A percentile compares a stretch with the other conserved stretches of the same genome.
Conservation (phyloP, 2,329 filamentous ascomycete species). For the Colletotrichum eremochloae region DNA sequence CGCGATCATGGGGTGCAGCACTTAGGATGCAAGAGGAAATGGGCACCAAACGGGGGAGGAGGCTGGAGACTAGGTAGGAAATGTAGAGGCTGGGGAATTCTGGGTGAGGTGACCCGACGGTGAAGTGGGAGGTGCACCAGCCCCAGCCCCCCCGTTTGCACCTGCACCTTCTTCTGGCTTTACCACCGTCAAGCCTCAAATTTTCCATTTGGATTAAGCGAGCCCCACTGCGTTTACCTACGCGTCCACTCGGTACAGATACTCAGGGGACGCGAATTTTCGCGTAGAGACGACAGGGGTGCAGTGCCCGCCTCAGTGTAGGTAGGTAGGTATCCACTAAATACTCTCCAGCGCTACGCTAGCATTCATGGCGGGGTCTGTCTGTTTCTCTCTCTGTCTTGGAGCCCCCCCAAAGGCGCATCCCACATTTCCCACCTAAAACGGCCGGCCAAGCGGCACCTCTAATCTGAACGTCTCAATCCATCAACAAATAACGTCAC, state of each 20-base stretch:
- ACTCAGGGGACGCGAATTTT: conserved; percentile 39
- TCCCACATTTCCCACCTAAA: conserved; percentile 38
- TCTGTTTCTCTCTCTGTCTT: background rate
- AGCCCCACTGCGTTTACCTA: conserved; percentile 13
- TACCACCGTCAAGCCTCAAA: conserved; percentile 27
- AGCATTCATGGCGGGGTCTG: conserved; percentile 1
- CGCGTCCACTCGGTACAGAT: conserved; percentile 20
- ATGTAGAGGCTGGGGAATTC: conserved; percentile 34
- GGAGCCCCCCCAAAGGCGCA: conserved; percentile 22
- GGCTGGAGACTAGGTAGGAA: conserved; percentile 40
- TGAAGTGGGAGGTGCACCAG: conserved; percentile 31
- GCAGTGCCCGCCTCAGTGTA: background rate
- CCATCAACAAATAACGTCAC: conserved; percentile 43
- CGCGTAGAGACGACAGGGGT: conserved; percentile 29
- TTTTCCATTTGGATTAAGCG: conserved; percentile 37
- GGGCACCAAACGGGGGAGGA: conserved; percentile 37
- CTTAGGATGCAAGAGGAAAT: conserved; percentile 38
- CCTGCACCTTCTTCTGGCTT: conserved; percentile 9
- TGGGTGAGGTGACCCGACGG: conserved; percentile 15
- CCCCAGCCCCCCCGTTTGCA: conserved; percentile 38
- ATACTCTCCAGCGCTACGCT: background rate
- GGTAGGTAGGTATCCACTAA: background rate
- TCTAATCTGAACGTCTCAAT: conserved; percentile 37
- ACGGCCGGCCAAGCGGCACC: conserved; percentile 4
- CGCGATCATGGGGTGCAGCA: conserved; percentile 37